phyloP scores from a whole-genome alignment of 345 rosid species.

The Aquilaria yunnanensis region DNA sequence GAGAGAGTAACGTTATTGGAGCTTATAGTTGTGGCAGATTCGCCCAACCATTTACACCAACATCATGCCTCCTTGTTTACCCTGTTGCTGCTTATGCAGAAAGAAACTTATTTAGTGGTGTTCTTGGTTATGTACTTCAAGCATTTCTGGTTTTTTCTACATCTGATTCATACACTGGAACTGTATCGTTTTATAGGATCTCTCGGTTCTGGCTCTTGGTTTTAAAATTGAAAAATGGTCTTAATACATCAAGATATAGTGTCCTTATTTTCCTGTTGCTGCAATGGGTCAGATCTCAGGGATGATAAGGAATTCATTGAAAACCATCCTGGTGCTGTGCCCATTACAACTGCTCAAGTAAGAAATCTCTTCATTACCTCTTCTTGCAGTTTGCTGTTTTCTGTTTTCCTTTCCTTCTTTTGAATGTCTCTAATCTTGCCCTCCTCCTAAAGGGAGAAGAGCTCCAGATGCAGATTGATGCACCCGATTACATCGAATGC shows the following conservation, averaged over 20 bases:
- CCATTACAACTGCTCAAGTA: constrained; percentile 74
- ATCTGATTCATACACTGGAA: no score
- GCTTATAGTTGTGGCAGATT: no score
- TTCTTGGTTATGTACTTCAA: no score
- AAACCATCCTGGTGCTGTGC: constrained; percentile 94
- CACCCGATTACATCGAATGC: constrained; percentile 88
- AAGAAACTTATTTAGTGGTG: no score
- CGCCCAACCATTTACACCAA: no score
- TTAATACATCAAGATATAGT: not conserved
- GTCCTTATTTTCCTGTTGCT: constrained; percentile 17
- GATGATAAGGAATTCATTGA: constrained; percentile 85
- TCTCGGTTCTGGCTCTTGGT: no score
- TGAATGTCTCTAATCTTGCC: not conserved
- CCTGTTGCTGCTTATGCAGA: no score
- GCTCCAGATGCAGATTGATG: constrained; percentile 67
- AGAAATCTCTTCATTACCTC: constrained; percentile 2
- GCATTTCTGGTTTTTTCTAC: no score
- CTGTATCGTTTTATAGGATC: no score
- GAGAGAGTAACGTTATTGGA: no score
- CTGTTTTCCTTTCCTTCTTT: not conserved
- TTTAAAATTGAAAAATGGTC: no score
- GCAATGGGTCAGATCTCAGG: constrained; percentile 61
- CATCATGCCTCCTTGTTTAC: no score
- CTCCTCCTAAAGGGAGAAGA: constrained; percentile 67
- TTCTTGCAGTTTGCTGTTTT: not conserved